phyloP scores from a whole-genome alignment of 768 basidiomycete species.

The Phylloporus rhodoxanthus region DNA sequence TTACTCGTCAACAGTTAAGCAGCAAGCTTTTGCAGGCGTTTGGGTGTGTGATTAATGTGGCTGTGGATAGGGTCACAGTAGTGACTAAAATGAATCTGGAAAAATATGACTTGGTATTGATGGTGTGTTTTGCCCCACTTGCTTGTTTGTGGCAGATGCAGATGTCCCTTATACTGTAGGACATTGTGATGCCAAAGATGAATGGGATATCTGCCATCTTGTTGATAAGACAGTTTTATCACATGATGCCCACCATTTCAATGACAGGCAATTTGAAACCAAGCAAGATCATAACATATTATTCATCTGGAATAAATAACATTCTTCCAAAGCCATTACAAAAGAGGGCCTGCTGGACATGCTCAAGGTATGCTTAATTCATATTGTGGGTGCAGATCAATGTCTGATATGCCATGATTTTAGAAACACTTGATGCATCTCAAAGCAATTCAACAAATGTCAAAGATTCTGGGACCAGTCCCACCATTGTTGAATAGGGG shows the following conservation, averaged over 20 bases:
- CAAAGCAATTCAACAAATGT: conserved; percentile 78
- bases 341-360: conserved; percentile 85
- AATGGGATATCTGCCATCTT: conserved; percentile 89
- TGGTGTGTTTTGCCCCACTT: conserved; percentile 50
- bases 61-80: conserved; percentile 86
- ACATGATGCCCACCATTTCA: conserved; percentile 93
- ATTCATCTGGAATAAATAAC: conserved; percentile 82
- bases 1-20: conserved; percentile 77
- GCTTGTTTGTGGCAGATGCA: neutral
- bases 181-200: conserved; percentile 91
- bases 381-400: neutral
- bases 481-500: conserved; percentile 50
- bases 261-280: conserved; percentile 97
- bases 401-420: neutral
- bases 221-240: conserved; percentile 91
- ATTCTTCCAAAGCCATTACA: conserved; percentile 92
- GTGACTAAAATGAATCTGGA: conserved; percentile 96
- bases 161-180: conserved; percentile 44
- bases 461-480: conserved; percentile 52
- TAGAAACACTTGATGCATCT: conserved; percentile 86
- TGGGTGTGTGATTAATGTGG: conserved; percentile 91
- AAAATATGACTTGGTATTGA: conserved; percentile 92
- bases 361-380: conserved; percentile 60
- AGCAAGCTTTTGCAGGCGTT: conserved; percentile 94
- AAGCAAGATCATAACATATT: conserved; percentile 85